A percentile compares a stretch with the other conserved stretches of the same genome.
Conservation (phyloP, 2,329 filamentous ascomycete genomes). For the Fusarium azukiicola region DNA sequence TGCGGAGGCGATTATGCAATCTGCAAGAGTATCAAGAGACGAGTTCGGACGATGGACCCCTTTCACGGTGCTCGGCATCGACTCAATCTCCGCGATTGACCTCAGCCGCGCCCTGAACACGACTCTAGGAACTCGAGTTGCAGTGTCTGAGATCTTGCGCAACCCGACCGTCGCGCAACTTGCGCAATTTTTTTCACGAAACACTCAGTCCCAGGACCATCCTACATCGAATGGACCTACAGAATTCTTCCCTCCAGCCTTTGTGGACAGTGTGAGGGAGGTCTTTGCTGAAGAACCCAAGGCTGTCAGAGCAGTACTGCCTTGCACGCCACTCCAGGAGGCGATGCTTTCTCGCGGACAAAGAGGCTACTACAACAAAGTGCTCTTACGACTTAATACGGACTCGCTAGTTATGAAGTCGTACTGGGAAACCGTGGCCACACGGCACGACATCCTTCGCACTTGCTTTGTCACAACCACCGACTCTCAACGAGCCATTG, state of each 20-base stretch:
- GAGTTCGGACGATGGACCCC: constrained; percentile 83
- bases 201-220: background rate
- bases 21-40: constrained; percentile 67
- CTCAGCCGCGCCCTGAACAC: constrained; percentile 79
- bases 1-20: constrained; percentile 73
- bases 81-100: constrained; percentile 90
- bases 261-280: constrained; percentile 54
- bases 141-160: constrained; percentile 86
- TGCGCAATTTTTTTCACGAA: constrained; percentile 57
- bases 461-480: constrained; percentile 87
- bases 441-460: constrained; percentile 87
- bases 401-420: constrained; percentile 72
- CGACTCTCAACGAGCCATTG: constrained; percentile 80
- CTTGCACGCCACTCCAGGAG: constrained; percentile 93
- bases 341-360: constrained; percentile 85
- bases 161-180: constrained; percentile 84
- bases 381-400: constrained; percentile 80
- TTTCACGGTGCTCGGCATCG: constrained; percentile 89
- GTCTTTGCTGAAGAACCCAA: constrained; percentile 58
- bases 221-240: background rate
- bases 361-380: constrained; percentile 86
- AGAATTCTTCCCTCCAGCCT: constrained; percentile 54
- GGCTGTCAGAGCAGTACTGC: constrained; percentile 79
- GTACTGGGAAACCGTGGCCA: constrained; percentile 82
- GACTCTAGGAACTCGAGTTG: constrained; percentile 69